Conservation (phyloP, 257 asterid species). For the Linderniella brevidens region DNA sequence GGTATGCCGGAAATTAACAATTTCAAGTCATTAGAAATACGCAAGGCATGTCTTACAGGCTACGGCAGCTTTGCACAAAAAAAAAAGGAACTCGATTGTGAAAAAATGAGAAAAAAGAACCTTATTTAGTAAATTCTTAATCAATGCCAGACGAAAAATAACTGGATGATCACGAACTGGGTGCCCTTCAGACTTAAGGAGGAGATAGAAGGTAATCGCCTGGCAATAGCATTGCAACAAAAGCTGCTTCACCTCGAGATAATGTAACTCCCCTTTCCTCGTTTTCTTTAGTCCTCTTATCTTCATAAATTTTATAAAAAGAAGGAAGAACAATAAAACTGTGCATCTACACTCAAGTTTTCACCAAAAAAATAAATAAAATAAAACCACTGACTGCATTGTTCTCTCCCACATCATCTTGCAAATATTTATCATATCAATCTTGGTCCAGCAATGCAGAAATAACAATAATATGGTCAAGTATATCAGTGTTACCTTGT, state of each 20-base stretch:
- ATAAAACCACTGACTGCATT: too few relatives aligned
- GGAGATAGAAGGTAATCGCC: constrained; percentile 84
- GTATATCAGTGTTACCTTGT: constrained; percentile 31
- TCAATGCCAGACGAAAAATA: constrained; percentile 72
- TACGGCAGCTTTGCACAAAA: background rate
- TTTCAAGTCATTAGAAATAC: background rate
- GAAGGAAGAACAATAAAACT: background rate
- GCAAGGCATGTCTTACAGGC: background rate
- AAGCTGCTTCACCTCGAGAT: constrained; percentile 63
- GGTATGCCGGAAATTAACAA: background rate
- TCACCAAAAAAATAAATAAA: too few relatives aligned
- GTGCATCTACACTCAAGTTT: too few relatives aligned
- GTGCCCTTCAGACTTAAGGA: constrained; percentile 88
- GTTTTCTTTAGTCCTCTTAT: constrained; percentile 27
- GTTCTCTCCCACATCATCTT: too few relatives aligned
- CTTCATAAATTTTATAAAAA: constrained; percentile 22
- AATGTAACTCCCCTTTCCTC: constrained; percentile 43
- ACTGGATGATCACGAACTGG: constrained; percentile 96
- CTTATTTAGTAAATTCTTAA: constrained; percentile 75
- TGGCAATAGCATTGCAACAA: constrained; percentile 83
- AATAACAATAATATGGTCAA: background rate
- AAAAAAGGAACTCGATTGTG: background rate
- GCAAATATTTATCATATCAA: too few relatives aligned
- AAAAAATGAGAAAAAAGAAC: constrained; percentile 14
- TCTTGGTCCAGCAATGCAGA: too few relatives aligned